phyloP scores from a whole-genome alignment of 192 early-diverging fungal genomes.

The Coemansia sp. region DNA sequence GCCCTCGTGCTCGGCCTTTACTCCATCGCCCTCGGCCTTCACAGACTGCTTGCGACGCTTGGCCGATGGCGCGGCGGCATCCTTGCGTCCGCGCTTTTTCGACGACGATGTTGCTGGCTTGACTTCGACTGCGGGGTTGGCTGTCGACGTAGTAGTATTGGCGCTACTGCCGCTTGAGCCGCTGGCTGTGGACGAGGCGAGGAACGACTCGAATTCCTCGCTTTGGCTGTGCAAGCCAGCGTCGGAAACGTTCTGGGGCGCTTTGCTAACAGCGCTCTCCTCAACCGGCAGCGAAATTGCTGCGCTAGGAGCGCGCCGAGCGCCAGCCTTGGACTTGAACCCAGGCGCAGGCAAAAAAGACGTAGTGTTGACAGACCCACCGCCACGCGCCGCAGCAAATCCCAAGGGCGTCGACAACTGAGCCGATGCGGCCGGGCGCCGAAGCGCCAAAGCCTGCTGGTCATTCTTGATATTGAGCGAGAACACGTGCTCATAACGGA shows the following conservation, averaged over 20 bases:
- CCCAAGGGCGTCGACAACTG: slow-evolving; percentile 12
- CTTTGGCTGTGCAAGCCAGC: not conserved
- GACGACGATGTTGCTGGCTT: not conserved
- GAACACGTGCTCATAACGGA: slow-evolving; percentile 51
- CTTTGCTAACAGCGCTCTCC: slow-evolving; percentile 23
- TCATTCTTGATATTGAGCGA: slow-evolving; percentile 33
- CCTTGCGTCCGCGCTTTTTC: slow-evolving; percentile 31
- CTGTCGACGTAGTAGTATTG: not conserved
- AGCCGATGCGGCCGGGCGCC: slow-evolving; percentile 1
- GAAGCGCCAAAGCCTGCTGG: not conserved
- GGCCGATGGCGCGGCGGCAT: not conserved
- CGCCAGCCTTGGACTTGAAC: not conserved
- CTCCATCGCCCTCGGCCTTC: not conserved
- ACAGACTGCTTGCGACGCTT: slow-evolving; percentile 30
- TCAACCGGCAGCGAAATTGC: slow-evolving; percentile 32
- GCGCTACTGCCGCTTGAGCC: not conserved
- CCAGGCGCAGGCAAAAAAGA: not conserved
- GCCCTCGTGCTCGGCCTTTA: not conserved
- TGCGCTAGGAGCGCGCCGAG: slow-evolving; percentile 10
- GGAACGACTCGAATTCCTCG: slow-evolving; percentile 11
- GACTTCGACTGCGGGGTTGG: slow-evolving; percentile 13
- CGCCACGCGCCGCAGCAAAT: slow-evolving; percentile 9
- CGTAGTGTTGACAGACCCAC: not conserved
- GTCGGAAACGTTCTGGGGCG: slow-evolving; percentile 26
- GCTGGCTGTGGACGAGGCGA: not conserved